Base-by-base conservation (phyloP, 768 basidiomycete species). In the Panus rudis region DNA sequence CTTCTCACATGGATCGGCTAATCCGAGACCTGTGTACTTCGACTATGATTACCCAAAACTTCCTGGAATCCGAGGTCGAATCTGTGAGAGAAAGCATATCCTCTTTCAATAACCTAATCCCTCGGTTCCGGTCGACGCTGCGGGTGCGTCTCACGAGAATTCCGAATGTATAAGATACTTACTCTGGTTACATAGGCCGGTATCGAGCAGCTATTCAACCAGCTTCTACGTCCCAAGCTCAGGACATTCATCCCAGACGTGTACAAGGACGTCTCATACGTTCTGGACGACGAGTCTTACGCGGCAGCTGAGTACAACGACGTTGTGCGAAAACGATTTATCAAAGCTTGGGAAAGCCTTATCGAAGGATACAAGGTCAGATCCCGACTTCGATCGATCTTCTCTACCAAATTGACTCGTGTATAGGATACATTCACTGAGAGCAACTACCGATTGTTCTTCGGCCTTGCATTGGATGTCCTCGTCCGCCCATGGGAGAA, bases 401-500 rank as follows among this genome's bases (percentile, higher is more conserved):
- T 1, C 27, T 17, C 2, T 19, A 20, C 3, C 16, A 22, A 7
- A 12, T 10, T 35, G 8, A 35, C 16, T 14, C 8, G n/a, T 7
- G 16, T 35, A 30, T 30, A 96, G 92, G 89, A 89, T 35, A 69
- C 78, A 0, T 84, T 96, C 58, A 94, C 92, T 0, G 90, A 94
- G 45, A 72, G 64, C 37, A 98, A 97, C 60, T 96, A 85, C 58
- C 82, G 86, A 8, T 59, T 82, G 19, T 82, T 98, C 64, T 94
- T 93, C 57, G 78, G 79, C 7, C 73, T 94, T 27, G 81, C 82
- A 0, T 73, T 98, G 13, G 92, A 94, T 56, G 78, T 88, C 6
- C 68, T 98, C 16, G 78, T 96, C n/a, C 74, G 89, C 37, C 93
- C 92, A 33, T 97, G 92, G 92, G 96, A 99, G 65, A 94, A 89